Conservation (phyloP, 139 green algal species). For the Astrephomene gubernaculifera region DNA sequence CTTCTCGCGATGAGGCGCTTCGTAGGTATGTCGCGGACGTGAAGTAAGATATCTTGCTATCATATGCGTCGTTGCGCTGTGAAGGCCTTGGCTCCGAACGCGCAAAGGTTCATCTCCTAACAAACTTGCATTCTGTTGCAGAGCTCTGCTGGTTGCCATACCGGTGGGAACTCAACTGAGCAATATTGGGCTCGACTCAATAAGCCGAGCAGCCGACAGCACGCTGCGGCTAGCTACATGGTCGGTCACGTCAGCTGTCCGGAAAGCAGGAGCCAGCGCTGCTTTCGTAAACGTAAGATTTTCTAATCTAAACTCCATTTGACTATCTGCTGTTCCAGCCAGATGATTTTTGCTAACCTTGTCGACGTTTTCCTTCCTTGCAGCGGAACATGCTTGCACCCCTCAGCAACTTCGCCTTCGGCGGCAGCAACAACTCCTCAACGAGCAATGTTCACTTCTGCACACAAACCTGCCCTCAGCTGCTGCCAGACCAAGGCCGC, state of each 20-base stretch:
- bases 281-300: conserved; percentile 13
- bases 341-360: background rate
- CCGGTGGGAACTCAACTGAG: conserved; percentile 31
- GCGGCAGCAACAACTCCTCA: background rate
- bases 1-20: background rate
- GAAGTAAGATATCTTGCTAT: too few species aligned
- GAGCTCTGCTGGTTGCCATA: conserved; percentile 13
- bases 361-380: background rate
- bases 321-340: background rate
- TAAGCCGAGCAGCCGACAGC: background rate
- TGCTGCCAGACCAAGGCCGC: background rate
- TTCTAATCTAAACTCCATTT: too few species aligned
- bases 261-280: background rate
- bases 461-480: conserved; percentile 12
- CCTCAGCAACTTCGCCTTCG: conserved; percentile 7
- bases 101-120: too few species aligned
- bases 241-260: background rate
- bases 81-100: too few species aligned
- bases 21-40: background rate
- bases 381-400: conserved; percentile 18
- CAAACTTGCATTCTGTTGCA: background rate
- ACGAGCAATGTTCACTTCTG: background rate
- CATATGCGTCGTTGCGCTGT: too few species aligned
- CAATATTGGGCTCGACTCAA: conserved; percentile 1
- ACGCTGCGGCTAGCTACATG: background rate